Evolutionary conservation across 345 rosid species (phyloP).

Genomic region (Corymbia maculata): DNA sequence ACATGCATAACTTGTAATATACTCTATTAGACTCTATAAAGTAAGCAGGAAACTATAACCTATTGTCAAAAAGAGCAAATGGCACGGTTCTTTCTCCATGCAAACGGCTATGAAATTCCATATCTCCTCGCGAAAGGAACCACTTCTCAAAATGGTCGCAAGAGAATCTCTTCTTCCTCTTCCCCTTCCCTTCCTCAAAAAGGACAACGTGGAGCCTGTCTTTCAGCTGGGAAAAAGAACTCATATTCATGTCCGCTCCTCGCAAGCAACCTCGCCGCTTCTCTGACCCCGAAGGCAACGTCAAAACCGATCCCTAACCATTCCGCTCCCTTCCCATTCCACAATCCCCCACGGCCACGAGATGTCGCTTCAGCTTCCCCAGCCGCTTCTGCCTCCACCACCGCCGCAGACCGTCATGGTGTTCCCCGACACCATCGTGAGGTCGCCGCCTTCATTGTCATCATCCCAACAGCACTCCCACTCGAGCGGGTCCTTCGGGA

Average conservation of each 20-base stretch:
- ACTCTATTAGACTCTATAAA: background rate
- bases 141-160: background rate
- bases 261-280: background rate
- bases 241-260: background rate
- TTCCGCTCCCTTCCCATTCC: background rate
- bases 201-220: background rate
- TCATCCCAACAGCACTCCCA: background rate
- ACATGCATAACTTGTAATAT: background rate
- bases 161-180: background rate
- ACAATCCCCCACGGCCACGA: background rate
- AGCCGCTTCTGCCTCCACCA: background rate
- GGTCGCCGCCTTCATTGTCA: background rate
- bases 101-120: background rate
- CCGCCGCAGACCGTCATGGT: background rate
- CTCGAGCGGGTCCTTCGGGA: background rate
- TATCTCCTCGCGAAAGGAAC: constrained; percentile 18
- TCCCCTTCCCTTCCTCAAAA: background rate
- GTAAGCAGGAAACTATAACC: background rate
- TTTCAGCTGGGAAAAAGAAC: background rate
- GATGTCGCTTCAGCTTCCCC: background rate
- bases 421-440: background rate
- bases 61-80: background rate
- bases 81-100: background rate
- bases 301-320: background rate
- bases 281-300: background rate